Conservation (phyloP, 1,139 yeast genomes). For the Suhomyces atakaporum region DNA sequence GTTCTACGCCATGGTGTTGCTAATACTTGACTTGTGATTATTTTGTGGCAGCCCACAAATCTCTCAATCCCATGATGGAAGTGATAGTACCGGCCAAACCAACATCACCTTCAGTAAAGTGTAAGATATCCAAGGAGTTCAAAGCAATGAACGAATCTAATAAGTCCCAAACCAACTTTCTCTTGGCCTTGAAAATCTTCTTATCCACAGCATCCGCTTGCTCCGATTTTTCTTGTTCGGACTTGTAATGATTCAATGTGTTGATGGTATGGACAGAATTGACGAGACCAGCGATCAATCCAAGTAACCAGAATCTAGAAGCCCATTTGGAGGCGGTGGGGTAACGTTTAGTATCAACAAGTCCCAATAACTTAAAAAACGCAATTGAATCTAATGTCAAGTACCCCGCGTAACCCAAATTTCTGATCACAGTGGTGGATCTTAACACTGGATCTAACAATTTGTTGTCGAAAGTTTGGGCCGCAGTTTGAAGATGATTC, state of each 20-base stretch:
- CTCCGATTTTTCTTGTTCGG: conserved; percentile 24
- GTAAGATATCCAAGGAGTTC: conserved; percentile 62
- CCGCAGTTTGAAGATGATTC: conserved; percentile 69
- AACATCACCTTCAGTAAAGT: conserved; percentile 74
- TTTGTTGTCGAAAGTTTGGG: conserved; percentile 70
- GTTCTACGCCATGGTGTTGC: too few species aligned
- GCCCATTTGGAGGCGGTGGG: conserved; percentile 43
- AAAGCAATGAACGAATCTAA: conserved; percentile 78
- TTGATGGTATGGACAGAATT: conserved; percentile 48
- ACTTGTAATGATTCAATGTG: conserved; percentile 15
- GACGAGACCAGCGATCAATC: conserved; percentile 62
- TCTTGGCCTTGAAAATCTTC: conserved; percentile 49
- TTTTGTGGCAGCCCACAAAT: conserved; percentile 57
- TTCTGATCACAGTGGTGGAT: conserved; percentile 60
- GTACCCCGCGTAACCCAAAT: conserved; percentile 74
- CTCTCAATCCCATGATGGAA: conserved; percentile 74
- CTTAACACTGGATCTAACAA: conserved; percentile 65
- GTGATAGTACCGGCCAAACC: conserved; percentile 88
- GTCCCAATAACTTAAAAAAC: conserved; percentile 61
- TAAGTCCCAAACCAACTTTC: conserved; percentile 76
- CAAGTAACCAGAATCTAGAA: conserved; percentile 78
- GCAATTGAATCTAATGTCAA: conserved; percentile 72
- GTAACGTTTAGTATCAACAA: conserved; percentile 37
- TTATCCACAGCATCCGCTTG: conserved; percentile 36
- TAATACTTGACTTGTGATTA: too few species aligned